Conservation (phyloP, 1,284 basidiomycete species). For the Moesziomyces sp. region DNA sequence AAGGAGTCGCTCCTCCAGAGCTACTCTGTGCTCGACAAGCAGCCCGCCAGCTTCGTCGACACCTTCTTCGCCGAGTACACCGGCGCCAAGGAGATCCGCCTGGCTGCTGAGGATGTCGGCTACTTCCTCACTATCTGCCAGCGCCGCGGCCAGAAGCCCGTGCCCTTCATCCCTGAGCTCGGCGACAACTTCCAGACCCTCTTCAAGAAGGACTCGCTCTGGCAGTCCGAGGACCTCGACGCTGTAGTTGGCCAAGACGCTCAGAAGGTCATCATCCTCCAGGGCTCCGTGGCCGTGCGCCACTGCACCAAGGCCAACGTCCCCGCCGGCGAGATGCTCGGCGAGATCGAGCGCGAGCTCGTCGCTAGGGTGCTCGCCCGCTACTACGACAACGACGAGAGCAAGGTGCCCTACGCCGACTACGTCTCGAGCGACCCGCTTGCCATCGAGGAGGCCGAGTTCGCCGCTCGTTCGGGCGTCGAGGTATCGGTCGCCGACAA, state of each 20-base stretch:
- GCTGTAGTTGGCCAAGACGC: slow-evolving; percentile 94
- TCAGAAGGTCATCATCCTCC: slow-evolving; percentile 95
- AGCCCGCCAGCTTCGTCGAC: slow-evolving; percentile 77
- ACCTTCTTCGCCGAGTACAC: slow-evolving; percentile 86
- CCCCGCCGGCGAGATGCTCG: slow-evolving; percentile 90
- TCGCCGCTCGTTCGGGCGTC: slow-evolving; percentile 70
- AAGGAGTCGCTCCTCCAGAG: slow-evolving; percentile 74
- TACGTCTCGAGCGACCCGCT: slow-evolving; percentile 78
- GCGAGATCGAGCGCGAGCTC: slow-evolving; percentile 83
- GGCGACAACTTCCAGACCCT: slow-evolving; percentile 84
- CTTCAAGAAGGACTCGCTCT: slow-evolving; percentile 84
- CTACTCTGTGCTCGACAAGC: slow-evolving; percentile 84
- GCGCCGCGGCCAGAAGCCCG: slow-evolving; percentile 96
- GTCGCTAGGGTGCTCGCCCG: slow-evolving; percentile 83
- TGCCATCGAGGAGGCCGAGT: slow-evolving; percentile 68
- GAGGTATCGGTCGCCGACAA: slow-evolving; percentile 72
- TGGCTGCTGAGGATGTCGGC: slow-evolving; percentile 93
- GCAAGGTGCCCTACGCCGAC: slow-evolving; percentile 82
- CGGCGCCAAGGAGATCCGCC: slow-evolving; percentile 82
- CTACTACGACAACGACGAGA: slow-evolving; percentile 82
- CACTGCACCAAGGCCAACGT: slow-evolving; percentile 89
- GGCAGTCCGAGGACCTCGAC: slow-evolving; percentile 98
- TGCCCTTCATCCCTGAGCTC: slow-evolving; percentile 97
- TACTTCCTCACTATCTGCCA: slow-evolving; percentile 96
- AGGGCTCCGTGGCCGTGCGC: slow-evolving; percentile 93